Evolutionary conservation across 768 basidiomycete genomes (phyloP).

Genomic region (Sistotremastrum suecicum): DNA sequence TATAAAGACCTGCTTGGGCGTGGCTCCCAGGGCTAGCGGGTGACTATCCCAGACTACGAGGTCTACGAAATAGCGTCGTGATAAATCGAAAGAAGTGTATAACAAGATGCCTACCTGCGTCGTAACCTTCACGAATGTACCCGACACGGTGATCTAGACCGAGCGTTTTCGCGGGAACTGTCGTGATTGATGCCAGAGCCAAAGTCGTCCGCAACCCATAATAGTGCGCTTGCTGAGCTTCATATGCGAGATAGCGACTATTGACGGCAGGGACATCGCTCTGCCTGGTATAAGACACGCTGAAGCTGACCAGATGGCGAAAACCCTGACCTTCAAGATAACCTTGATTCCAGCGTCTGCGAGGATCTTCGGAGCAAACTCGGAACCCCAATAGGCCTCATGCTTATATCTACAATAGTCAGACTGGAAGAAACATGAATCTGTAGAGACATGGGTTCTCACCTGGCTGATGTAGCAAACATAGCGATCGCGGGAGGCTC

Average conservation of each 20-base stretch:
- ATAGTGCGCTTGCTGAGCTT: conserved; percentile 75
- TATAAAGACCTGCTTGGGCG: conserved; percentile 64
- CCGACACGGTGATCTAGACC: conserved; percentile 78
- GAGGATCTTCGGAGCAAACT: conserved; percentile 64
- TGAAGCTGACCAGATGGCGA: not conserved
- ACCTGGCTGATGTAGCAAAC: conserved; percentile 66
- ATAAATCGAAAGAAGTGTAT: not conserved
- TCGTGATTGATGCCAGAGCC: conserved; percentile 64
- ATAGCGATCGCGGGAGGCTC: conserved; percentile 61
- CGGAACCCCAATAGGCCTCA: conserved; percentile 49
- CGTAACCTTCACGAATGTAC: conserved; percentile 47
- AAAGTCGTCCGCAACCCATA: conserved; percentile 60
- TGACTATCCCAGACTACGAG: conserved; percentile 68
- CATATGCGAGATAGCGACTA: conserved; percentile 64
- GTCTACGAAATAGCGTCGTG: conserved; percentile 20
- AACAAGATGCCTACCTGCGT: conserved; percentile 37
- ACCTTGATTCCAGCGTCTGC: conserved; percentile 42
- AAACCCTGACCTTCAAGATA: conserved; percentile 37
- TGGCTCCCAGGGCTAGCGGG: conserved; percentile 61
- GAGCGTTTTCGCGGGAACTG: conserved; percentile 52
- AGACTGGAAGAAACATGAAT: too few relatives aligned
- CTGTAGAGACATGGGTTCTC: conserved; percentile 3
- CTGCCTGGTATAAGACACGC: conserved; percentile 15
- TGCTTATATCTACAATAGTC: conserved; percentile 31
- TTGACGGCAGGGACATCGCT: conserved; percentile 47